Evolutionary conservation across 164 flowering plant species (phyloP).

Genomic region (Nelumbo lutea): DNA sequence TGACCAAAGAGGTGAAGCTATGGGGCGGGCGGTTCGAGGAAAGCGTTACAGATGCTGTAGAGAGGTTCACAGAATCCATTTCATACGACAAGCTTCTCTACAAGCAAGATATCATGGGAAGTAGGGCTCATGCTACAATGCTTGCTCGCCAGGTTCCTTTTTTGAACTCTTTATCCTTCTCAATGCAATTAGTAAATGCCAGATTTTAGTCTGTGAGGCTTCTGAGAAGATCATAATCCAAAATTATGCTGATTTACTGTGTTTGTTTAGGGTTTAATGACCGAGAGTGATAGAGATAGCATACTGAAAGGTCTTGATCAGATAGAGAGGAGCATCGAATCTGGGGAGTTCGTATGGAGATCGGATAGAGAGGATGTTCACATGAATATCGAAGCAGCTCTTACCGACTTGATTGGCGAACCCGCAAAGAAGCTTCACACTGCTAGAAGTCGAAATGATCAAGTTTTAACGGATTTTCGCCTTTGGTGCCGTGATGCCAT

Average conservation of each 20-base stretch:
- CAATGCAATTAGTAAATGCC: neutral
- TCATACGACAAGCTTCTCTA: constrained; percentile 81
- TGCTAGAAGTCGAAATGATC: constrained; percentile 95
- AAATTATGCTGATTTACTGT: neutral
- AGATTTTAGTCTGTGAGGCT: neutral
- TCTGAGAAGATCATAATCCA: no score
- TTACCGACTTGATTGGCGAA: constrained; percentile 90
- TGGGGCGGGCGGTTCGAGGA: constrained; percentile 99
- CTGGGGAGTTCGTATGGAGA: constrained; percentile 83
- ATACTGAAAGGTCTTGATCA: constrained; percentile 74
- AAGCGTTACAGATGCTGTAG: constrained; percentile 81
- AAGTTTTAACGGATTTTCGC: constrained; percentile 89
- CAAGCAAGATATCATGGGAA: constrained; percentile 89
- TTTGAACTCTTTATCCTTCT: neutral
- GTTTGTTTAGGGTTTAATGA: constrained; percentile 58
- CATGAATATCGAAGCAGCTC: constrained; percentile 99
- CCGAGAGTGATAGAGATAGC: constrained; percentile 51
- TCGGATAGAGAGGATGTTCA: constrained; percentile 97
- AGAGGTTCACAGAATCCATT: constrained; percentile 94
- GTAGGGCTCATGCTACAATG: constrained; percentile 94
- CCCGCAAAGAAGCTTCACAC: constrained; percentile 99
- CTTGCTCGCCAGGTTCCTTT: constrained; percentile 73
- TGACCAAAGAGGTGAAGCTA: constrained; percentile 63
- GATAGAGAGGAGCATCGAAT: constrained; percentile 71
- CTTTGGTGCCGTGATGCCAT: constrained; percentile 99